Conservation (phyloP, 2,329 filamentous ascomycete species). For the Cytospora piceae region DNA sequence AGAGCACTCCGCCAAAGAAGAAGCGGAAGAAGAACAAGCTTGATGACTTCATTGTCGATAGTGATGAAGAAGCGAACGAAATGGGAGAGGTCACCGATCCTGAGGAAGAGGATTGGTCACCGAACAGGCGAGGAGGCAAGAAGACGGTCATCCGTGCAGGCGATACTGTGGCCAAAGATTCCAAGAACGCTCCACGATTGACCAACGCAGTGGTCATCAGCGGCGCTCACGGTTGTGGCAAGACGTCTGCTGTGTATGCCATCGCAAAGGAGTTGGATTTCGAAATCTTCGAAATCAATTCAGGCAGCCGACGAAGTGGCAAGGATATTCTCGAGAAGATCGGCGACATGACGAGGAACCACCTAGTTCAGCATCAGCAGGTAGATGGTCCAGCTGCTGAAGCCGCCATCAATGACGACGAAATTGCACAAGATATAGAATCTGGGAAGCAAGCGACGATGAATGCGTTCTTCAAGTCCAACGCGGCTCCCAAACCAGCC, state of each 20-base stretch:
- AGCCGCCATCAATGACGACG: constrained; percentile 45
- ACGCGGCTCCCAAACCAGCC: constrained; percentile 39
- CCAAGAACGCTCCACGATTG: constrained; percentile 53
- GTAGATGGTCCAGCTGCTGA: constrained; percentile 37
- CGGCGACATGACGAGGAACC: constrained; percentile 96
- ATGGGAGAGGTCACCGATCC: constrained; percentile 70
- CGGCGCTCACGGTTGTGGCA: constrained; percentile 87
- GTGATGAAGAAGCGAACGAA: constrained; percentile 72
- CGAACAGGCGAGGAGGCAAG: constrained; percentile 43
- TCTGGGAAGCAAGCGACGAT: constrained; percentile 78
- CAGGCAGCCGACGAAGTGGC: constrained; percentile 79
- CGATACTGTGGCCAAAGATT: constrained; percentile 40
- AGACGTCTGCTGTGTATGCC: constrained; percentile 90
- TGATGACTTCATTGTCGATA: constrained; percentile 79
- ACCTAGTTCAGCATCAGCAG: constrained; percentile 71
- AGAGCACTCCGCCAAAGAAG: constrained; percentile 50
- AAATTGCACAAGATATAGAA: constrained; percentile 60
- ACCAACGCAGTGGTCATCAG: constrained; percentile 85
- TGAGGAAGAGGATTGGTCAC: constrained; percentile 52
- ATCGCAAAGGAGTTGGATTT: constrained; percentile 90
- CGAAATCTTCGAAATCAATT: constrained; percentile 93
- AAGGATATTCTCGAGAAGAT: constrained; percentile 90
- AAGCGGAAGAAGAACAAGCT: constrained; percentile 74
- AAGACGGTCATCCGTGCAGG: constrained; percentile 59
- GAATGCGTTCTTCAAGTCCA: constrained; percentile 76